Evolutionary conservation across 176 grass and related monocot species (phyloP), one percentile per base, ranked within the genome.

Genomic region (Oropetium thomaeum): DNA sequence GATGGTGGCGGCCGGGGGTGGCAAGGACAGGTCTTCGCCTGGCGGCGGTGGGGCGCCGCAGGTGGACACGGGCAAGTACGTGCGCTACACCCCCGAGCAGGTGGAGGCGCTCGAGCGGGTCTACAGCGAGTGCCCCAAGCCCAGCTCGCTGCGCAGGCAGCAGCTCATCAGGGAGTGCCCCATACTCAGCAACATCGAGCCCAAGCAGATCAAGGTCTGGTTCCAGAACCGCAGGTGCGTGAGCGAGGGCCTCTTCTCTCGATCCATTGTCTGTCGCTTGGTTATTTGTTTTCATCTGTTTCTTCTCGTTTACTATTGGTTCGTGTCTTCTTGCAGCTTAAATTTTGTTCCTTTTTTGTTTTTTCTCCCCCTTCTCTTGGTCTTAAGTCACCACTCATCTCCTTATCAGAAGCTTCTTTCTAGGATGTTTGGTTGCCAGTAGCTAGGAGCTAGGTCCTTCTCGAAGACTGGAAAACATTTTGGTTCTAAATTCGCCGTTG

Each of bases 191-290:
- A 89, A 97, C 73, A 93, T 97, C 81, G 93, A 97, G 79, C 88
- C 93, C 73, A 97, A 97, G 77, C 93, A 97, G 83, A 93, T 97
- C 69, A 97, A 97, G 86, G 93, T 97, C 67, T 97, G 93, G 93
- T 97, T 97, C 81, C 93, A 97, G 88, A 97, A 97, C 79, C 93
- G 93, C 70, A 97, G 93, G 93, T 97, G 29, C 64, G 78, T 79
- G 5, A 7, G 57, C 44, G 28, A 14, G 17, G 16, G 59, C 4
- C 43, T 10, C 30, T 4, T 29, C 58, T n/a, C 39, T 43, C 47
- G 55, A 78, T 81, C 70, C 67, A 4, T 7, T 43, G 8, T 35
- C 47, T 23, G 16, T 15, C 7, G 68, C 37, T 74, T 52, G 44
- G 40, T 22, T 48, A 2, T 19, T 60, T 41, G 16, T 8, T 49